Conservation (phyloP, 768 basidiomycete species). For the Calocybe gangraenosa region DNA sequence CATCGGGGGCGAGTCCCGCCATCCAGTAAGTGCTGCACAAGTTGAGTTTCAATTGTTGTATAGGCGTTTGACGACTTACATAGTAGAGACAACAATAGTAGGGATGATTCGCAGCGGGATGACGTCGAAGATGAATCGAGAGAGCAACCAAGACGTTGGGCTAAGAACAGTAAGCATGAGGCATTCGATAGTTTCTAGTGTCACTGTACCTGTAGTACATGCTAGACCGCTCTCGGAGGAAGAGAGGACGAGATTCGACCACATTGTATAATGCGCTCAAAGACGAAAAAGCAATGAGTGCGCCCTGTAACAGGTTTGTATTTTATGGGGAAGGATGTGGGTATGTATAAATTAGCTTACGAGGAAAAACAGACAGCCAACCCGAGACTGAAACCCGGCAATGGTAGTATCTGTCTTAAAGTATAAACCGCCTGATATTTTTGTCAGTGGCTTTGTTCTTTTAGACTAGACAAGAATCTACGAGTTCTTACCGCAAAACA, state of each 20-base stretch:
- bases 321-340: background rate
- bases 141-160: constrained; percentile 89
- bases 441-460: too few species aligned
- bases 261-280: constrained; percentile 89
- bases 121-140: constrained; percentile 84
- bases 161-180: constrained; percentile 30
- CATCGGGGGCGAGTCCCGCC: constrained; percentile 80
- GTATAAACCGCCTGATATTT: constrained; percentile 2
- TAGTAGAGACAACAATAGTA: constrained; percentile 80
- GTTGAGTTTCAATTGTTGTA: constrained; percentile 5
- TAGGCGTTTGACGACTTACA: constrained; percentile 42
- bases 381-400: constrained; percentile 88
- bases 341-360: constrained; percentile 28
- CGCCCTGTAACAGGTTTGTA: constrained; percentile 48
- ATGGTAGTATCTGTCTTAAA: constrained; percentile 77
- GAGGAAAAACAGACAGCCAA: constrained; percentile 95
- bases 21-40: constrained; percentile 83
- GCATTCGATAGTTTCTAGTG: background rate
- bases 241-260: constrained; percentile 78
- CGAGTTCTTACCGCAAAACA: constrained; percentile 83
- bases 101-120: constrained; percentile 86
- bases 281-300: constrained; percentile 87
- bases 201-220: constrained; percentile 72
- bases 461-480: too few species aligned
- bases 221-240: constrained; percentile 84